Evolutionary conservation across 441 rosid genomes (phyloP).

Genomic region (Gossypium laxum): DNA sequence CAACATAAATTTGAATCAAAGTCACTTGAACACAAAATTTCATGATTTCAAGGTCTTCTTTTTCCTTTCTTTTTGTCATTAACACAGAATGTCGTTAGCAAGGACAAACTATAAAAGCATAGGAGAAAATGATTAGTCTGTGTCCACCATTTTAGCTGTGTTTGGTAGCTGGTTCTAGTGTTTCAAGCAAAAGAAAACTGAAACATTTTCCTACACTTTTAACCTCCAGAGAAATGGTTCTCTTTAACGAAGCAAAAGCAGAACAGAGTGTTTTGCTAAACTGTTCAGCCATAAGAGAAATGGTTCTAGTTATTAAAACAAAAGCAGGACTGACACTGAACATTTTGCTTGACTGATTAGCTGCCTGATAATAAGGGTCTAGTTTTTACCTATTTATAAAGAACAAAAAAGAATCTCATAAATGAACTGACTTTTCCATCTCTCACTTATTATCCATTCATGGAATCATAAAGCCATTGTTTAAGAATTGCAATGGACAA

Average conservation of each 20-base stretch:
- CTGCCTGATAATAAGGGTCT: not conserved
- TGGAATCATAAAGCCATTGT: not conserved
- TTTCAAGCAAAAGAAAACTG: not conserved
- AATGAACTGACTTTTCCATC: not conserved
- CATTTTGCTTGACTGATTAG: not conserved
- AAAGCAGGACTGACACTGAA: not conserved
- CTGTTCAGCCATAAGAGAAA: not conserved
- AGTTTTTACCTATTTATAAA: not conserved
- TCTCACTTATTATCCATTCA: not conserved
- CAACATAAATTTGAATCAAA: no score
- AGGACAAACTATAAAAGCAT: no score
- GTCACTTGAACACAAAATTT: no score
- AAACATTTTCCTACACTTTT: not conserved
- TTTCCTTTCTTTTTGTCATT: no score
- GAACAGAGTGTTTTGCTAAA: not conserved
- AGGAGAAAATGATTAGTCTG: no score
- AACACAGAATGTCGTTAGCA: no score
- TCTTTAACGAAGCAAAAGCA: not conserved
- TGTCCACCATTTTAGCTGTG: no score
- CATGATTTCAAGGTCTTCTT: no score
- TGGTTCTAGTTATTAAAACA: not conserved
- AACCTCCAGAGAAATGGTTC: not conserved
- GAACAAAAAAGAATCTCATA: not conserved
- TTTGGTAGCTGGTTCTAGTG: not conserved
- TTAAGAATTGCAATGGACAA: not conserved